Evolutionary conservation across 495 filamentous ascomycete species (phyloP), one percentile per base, ranked within the genome.

Genomic region (Penicillium psychrofluorescens): DNA sequence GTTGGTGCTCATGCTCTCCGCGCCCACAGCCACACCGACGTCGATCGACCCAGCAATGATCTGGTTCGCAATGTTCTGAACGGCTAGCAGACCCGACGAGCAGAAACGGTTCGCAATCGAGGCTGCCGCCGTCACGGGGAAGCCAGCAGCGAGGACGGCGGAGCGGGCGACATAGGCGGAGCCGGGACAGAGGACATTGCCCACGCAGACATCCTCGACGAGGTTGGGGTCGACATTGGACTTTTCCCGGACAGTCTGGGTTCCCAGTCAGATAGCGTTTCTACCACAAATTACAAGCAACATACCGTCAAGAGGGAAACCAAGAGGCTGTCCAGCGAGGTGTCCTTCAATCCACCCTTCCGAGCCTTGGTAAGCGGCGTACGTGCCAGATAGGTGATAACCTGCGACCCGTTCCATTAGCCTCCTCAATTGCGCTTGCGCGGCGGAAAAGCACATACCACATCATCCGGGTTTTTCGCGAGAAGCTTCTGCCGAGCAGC

Each of bases 311-410:
- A 67, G 7, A 94, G 70, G 37, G 87, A 83, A 57, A 85, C 80
- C 37, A 92, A 68, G 28, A 97, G 72, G 57, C 79, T 81, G 67
- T 97, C 91, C 22, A 96, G 70, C 4, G 73, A 70, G 12, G 91
- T 95, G 62, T 97, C 91, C 71, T 95, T 95, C 64, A 97, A 77
- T 10, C 91, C 87, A 54, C 91, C 91, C 67, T 88, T 88, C 51
- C 70, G 66, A 41, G 75, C 85, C 63, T 91, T 94, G 38, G 84
- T 79, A 41, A 94, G 78, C 0, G 88, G 84, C 12, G 87, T 90
- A 15, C 88, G 78, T 40, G 86, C 72, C 8, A 86, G 83, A 49
- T 87, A 76, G 9, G 88, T 94, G 56, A 97, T 94, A 50, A 97
- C 91, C 68, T 72, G 35, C 45, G n/a, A 30, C 7, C 1, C 10